Conservation (phyloP, 495 filamentous ascomycete species). For the Penicillium fimorum region DNA sequence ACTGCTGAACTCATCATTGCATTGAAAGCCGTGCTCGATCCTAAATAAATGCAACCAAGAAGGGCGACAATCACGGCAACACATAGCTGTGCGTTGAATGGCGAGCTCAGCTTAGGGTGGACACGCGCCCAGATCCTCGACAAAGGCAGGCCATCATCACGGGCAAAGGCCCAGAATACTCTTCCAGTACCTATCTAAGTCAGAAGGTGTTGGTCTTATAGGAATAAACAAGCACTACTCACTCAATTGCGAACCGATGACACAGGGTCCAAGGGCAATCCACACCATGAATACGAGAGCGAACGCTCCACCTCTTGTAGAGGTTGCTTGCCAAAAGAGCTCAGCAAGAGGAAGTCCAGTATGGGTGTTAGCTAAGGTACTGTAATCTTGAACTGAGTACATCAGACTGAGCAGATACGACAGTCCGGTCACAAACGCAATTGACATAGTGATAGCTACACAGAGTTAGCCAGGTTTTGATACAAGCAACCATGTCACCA, state of each 20-base stretch:
- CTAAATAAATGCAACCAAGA: slow-evolving; percentile 68
- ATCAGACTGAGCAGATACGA: slow-evolving; percentile 46
- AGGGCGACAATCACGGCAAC: slow-evolving; percentile 55
- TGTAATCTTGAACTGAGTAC: slow-evolving; percentile 46
- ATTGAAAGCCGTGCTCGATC: slow-evolving; percentile 66
- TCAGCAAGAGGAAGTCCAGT: slow-evolving; percentile 67
- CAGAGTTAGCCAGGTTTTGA: neutral
- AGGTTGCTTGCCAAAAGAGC: slow-evolving; percentile 73
- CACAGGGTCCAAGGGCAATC: slow-evolving; percentile 42
- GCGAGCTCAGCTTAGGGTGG: slow-evolving; percentile 22
- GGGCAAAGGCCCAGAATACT: slow-evolving; percentile 69
- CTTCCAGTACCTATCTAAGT: slow-evolving; percentile 56
- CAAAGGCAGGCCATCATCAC: slow-evolving; percentile 56
- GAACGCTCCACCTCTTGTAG: slow-evolving; percentile 54
- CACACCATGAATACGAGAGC: slow-evolving; percentile 61
- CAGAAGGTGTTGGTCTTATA: neutral
- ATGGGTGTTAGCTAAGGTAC: slow-evolving; percentile 31
- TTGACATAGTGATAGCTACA: slow-evolving; percentile 38
- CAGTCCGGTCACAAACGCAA: slow-evolving; percentile 46
- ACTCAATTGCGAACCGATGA: slow-evolving; percentile 55
- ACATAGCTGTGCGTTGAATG: slow-evolving; percentile 64
- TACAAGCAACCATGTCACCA: neutral
- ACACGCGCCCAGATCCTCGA: slow-evolving; percentile 33
- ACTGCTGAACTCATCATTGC: slow-evolving; percentile 63
- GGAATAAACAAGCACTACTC: neutral